Percentiles rank a stretch among this genome's conserved stretches.
Conservation (phyloP, 257 asterid genomes). For the Salvia miltiorrhiza region DNA sequence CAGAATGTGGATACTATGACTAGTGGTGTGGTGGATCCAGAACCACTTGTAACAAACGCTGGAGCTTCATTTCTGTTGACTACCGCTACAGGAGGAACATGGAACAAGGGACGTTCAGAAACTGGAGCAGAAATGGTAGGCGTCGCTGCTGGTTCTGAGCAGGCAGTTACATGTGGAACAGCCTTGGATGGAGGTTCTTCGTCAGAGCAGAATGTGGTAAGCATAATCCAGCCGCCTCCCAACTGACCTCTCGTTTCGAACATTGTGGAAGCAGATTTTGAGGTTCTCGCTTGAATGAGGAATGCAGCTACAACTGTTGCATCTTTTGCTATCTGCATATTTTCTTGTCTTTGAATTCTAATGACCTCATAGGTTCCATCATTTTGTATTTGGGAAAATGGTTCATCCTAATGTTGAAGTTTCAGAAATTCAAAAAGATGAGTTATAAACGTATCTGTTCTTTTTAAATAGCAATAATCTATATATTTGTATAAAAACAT, state of each 20-base stretch:
- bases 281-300: too few relatives aligned
- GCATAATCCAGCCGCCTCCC: neutral
- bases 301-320: neutral
- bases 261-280: neutral
- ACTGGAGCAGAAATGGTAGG: neutral
- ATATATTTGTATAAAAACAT: too few relatives aligned
- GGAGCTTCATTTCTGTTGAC: neutral
- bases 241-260: neutral
- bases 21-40: slow-evolving; percentile 16
- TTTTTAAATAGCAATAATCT: too few relatives aligned
- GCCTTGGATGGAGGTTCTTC: neutral
- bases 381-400: too few relatives aligned
- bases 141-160: neutral
- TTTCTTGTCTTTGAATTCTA: neutral
- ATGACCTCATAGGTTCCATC: too few relatives aligned
- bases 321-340: neutral
- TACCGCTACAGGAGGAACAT: neutral
- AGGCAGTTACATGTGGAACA: neutral
- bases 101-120: neutral
- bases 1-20: neutral
- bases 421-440: too few relatives aligned
- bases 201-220: neutral
- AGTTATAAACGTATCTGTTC: too few relatives aligned
- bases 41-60: neutral
- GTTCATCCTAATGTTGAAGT: too few relatives aligned